A percentile compares a stretch with the other conserved stretches of the same genome.
phyloP scores from a whole-genome alignment of 2,329 filamentous ascomycete genomes.

The Xylariaceae sp. region DNA sequence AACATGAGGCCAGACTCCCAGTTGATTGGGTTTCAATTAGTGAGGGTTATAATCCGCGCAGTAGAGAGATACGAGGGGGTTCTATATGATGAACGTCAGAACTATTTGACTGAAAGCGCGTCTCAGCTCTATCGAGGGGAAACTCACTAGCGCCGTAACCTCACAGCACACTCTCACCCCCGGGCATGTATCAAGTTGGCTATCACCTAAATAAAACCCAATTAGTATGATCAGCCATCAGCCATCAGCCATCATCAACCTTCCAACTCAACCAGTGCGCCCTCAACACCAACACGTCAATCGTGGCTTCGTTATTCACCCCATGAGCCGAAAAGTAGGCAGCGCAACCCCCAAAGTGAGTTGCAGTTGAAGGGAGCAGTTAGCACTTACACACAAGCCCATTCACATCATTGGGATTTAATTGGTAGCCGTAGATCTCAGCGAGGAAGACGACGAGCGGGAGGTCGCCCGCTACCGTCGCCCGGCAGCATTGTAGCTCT shows the following conservation, averaged over 20 bases:
- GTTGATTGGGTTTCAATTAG: background rate
- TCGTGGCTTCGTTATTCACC: too few relatives aligned
- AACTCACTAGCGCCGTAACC: slow-evolving; percentile 41
- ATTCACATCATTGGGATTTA: slow-evolving; percentile 42
- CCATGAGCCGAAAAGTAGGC: too few relatives aligned
- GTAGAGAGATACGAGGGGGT: slow-evolving; percentile 40
- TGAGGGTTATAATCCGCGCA: slow-evolving; percentile 27
- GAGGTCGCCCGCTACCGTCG: slow-evolving; percentile 36
- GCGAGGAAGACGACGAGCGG: slow-evolving; percentile 40
- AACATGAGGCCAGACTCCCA: background rate
- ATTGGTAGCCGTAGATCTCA: slow-evolving; percentile 35
- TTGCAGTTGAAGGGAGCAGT: background rate
- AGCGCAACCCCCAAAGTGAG: background rate
- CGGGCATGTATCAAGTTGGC: slow-evolving; percentile 32
- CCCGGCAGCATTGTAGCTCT: slow-evolving; percentile 40
- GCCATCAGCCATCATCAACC: background rate
- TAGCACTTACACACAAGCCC: slow-evolving; percentile 39
- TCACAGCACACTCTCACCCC: slow-evolving; percentile 43
- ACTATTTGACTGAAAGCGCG: background rate
- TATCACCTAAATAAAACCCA: slow-evolving; percentile 32
- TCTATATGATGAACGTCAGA: slow-evolving; percentile 30
- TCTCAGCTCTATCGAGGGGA: background rate
- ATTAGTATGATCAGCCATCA: background rate
- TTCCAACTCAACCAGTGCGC: too few relatives aligned
- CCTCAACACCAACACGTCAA: too few relatives aligned